Base-by-base conservation (phyloP, 441 rosid species). In the Populus hybrid region DNA sequence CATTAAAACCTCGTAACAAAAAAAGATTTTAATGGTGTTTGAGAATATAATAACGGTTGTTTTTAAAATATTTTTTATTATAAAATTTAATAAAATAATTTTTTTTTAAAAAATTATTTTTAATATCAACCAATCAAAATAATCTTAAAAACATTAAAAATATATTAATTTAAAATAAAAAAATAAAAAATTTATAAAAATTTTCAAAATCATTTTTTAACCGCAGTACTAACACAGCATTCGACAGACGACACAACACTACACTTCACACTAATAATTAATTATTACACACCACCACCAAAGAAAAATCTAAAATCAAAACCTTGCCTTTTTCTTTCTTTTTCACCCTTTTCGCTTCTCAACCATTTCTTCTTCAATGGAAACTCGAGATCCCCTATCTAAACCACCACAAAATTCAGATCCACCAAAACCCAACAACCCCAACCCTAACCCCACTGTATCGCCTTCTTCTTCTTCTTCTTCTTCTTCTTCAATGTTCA, bases 341-440 rank as follows among this genome's bases (percentile, higher is more conserved):
- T 2, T 56, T 56, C 63, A 20, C 63, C 63, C 0, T 56, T 7
- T 56, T 56, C n/a, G 0, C 63, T 56, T 20, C 63, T 20, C 63
- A 56, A 56, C 63, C 2, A 18, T 56, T n/a, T 56, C 63, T 7
- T 56, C 63, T 56, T 72, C 72, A 33, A 86, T 67, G 90, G 86
- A 79, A 50, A 71, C 40, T 31, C 82, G 76, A 71, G 80, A 80
- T 74, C 77, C 83, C 24, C 70, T 40, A 10, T 50, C 69, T 64
- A 71, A 71, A 40, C 73, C 14, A 42, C 33, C 23, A 9, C 74
- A 38, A 40, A 45, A 70, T 40, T 28, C 73, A 70, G 50, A 64
- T 70, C 56, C 24, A 28, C 59, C 33, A 66, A 33, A 56, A 63
- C 56, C 31, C n/a, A 28, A 23, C 59, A 7, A 5, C n/a, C 64